Conservation (phyloP, 345 rosid genomes). For the Bruguiera parviflora region DNA sequence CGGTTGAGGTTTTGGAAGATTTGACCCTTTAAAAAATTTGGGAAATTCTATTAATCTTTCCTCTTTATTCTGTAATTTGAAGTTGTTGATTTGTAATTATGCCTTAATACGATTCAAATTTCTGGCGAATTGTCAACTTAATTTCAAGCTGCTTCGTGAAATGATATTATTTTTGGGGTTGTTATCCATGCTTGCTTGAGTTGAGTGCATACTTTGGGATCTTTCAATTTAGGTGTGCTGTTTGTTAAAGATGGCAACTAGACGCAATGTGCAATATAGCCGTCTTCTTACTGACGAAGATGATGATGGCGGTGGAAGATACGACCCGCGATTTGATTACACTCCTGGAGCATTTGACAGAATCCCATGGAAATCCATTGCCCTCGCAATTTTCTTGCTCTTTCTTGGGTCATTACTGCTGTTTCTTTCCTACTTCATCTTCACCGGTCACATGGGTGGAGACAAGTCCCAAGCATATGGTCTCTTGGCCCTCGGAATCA, state of each 20-base stretch:
- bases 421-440: constrained; percentile 61
- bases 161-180: too few relatives aligned
- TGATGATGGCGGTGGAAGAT: constrained; percentile 37
- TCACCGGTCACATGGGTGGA: constrained; percentile 87
- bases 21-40: too few relatives aligned
- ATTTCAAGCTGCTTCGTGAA: too few relatives aligned
- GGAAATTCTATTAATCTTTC: too few relatives aligned
- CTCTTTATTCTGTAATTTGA: too few relatives aligned
- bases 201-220: not conserved
- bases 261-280: constrained; percentile 48
- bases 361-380: constrained; percentile 83
- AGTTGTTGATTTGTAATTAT: too few relatives aligned
- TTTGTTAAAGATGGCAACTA: constrained; percentile 45
- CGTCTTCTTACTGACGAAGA: constrained; percentile 60
- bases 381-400: constrained; percentile 64
- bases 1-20: too few relatives aligned
- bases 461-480: constrained; percentile 79
- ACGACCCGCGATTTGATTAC: constrained; percentile 74
- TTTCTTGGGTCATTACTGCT: constrained; percentile 66
- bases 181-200: not conserved
- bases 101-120: too few relatives aligned
- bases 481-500: constrained; percentile 66
- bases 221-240: not conserved
- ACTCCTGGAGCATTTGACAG: constrained; percentile 54
- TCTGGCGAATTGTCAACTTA: too few relatives aligned